Conservation (phyloP, 2,329 filamentous ascomycete genomes). For the Cadophora sp. region DNA sequence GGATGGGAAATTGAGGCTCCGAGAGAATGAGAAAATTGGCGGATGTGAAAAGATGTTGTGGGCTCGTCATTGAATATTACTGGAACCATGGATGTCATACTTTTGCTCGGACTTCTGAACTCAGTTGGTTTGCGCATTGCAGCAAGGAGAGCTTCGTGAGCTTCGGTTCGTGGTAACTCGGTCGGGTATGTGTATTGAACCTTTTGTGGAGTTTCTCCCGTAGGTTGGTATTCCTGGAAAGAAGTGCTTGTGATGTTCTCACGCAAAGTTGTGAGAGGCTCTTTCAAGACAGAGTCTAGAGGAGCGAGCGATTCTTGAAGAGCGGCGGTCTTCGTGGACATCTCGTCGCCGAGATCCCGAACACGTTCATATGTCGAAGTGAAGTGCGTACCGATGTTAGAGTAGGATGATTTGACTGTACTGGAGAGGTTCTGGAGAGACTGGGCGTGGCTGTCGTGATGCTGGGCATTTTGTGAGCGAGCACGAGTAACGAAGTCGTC, state of each 20-base stretch:
- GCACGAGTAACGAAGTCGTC: slow-evolving; percentile 90
- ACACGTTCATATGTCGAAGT: slow-evolving; percentile 72
- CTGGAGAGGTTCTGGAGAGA: slow-evolving; percentile 70
- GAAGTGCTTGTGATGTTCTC: slow-evolving; percentile 67
- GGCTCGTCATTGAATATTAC: slow-evolving; percentile 44
- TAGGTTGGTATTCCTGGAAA: slow-evolving; percentile 82
- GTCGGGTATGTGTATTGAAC: slow-evolving; percentile 81
- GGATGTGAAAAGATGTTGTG: slow-evolving; percentile 25
- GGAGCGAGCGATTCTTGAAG: slow-evolving; percentile 67
- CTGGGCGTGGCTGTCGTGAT: slow-evolving; percentile 73
- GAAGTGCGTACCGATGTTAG: slow-evolving; percentile 73
- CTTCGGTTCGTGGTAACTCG: slow-evolving; percentile 76
- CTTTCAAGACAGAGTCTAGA: slow-evolving; percentile 66
- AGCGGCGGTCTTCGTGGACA: slow-evolving; percentile 64
- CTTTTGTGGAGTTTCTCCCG: slow-evolving; percentile 86
- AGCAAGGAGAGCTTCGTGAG: slow-evolving; percentile 62
- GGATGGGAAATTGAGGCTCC: slow-evolving; percentile 24
- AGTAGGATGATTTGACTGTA: slow-evolving; percentile 76
- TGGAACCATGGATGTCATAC: slow-evolving; percentile 43
- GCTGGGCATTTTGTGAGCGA: slow-evolving; percentile 77
- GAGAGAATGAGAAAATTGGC: slow-evolving; percentile 28
- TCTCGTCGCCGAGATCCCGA: slow-evolving; percentile 70
- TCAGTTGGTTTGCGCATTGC: slow-evolving; percentile 48
- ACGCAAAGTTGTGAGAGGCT: slow-evolving; percentile 75
- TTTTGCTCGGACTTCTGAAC: slow-evolving; percentile 42